A percentile compares a stretch with the other conserved stretches of the same genome.
Conservation (phyloP, 306 rosid genomes). For the Citrullus mucosospermus region DNA sequence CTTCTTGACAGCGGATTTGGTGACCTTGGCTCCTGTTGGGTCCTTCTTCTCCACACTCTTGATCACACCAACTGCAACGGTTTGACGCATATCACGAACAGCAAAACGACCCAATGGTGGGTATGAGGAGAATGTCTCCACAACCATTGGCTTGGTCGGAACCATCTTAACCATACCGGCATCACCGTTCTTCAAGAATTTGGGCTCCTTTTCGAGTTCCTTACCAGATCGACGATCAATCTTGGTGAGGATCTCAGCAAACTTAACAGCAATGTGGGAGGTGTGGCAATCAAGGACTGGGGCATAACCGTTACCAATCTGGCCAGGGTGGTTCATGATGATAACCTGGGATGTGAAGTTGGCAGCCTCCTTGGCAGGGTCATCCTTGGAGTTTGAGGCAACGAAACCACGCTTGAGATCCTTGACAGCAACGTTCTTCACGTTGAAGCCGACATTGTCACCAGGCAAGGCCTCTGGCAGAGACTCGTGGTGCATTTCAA, state of each 20-base stretch:
- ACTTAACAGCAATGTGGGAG: constrained; percentile 46
- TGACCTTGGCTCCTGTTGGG: constrained; percentile 12
- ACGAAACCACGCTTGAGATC: constrained; percentile 12
- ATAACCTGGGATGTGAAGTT: constrained; percentile 9
- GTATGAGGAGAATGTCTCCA: constrained; percentile 13
- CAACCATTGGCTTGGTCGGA: constrained; percentile 22
- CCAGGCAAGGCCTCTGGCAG: constrained; percentile 11
- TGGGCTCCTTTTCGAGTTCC: constrained; percentile 12
- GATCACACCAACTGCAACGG: constrained; percentile 12
- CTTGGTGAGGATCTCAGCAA: constrained; percentile 32
- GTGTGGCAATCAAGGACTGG: constrained; percentile 54
- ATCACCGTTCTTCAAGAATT: constrained; percentile 18
- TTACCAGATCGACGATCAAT: constrained; percentile 36
- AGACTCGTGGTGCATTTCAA: constrained; percentile 13
- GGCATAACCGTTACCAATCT: constrained; percentile 16
- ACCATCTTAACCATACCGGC: constrained; percentile 19
- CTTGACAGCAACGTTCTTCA: constrained; percentile 14
- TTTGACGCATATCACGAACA: constrained; percentile 44
- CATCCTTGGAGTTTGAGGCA: constrained; percentile 11
- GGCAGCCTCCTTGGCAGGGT: constrained; percentile 11
- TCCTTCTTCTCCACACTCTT: constrained; percentile 21
- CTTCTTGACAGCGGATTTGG: constrained; percentile 15
- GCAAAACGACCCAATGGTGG: constrained; percentile 54
- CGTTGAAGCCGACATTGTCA: constrained; percentile 13
- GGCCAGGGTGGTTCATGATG: constrained; percentile 19